phyloP scores from a whole-genome alignment of 495 filamentous ascomycete species.

The Poronia punctata region DNA sequence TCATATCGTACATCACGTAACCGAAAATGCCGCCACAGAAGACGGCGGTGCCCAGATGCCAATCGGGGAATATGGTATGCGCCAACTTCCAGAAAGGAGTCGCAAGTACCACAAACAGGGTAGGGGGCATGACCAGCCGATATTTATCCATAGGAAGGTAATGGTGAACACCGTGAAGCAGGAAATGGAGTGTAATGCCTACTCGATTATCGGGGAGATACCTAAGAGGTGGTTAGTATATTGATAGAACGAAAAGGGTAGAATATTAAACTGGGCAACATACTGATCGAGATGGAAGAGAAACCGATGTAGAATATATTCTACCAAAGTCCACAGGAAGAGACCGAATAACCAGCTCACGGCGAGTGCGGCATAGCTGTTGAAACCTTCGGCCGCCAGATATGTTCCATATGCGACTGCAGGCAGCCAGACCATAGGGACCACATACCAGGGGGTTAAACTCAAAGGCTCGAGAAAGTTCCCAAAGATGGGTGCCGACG shows the following conservation, averaged over 20 bases:
- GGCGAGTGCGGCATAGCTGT: slow-evolving; percentile 31
- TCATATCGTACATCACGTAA: slow-evolving; percentile 93
- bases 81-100: slow-evolving; percentile 91
- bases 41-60: slow-evolving; percentile 66
- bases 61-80: slow-evolving; percentile 78
- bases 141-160: slow-evolving; percentile 98
- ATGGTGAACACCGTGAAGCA: slow-evolving; percentile 96
- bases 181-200: slow-evolving; percentile 82
- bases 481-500: slow-evolving; percentile 89
- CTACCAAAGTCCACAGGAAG: slow-evolving; percentile 78
- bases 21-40: slow-evolving; percentile 92
- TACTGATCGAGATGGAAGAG: slow-evolving; percentile 93
- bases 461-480: slow-evolving; percentile 95
- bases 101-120: slow-evolving; percentile 78
- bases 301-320: slow-evolving; percentile 85
- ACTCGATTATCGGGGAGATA: slow-evolving; percentile 88
- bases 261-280: slow-evolving; percentile 26
- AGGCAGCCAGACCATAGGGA: slow-evolving; percentile 85
- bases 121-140: slow-evolving; percentile 93
- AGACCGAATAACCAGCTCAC: slow-evolving; percentile 60
- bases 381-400: slow-evolving; percentile 52
- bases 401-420: slow-evolving; percentile 67
- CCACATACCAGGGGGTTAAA: slow-evolving; percentile 87
- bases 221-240: slow-evolving; percentile 29
- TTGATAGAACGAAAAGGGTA: neutral